Base-by-base conservation (phyloP, 768 basidiomycete species). In the Boletus bicolor region DNA sequence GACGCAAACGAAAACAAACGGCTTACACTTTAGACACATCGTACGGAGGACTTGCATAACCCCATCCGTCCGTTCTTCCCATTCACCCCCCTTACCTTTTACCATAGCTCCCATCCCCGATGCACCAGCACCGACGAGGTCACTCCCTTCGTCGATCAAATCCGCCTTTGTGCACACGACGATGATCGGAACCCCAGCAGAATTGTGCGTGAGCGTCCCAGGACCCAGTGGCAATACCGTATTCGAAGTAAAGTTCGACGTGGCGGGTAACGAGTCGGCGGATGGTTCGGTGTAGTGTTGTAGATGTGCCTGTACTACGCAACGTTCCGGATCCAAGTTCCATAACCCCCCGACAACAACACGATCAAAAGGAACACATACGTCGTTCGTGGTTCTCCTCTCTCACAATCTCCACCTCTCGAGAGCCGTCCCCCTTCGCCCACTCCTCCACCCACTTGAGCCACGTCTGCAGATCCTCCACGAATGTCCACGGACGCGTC, bases 31-130 rank as follows among this genome's bases (percentile, higher is more conserved):
- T 49, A 98, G 73, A 68, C 93, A 96, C 51, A 98, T 83, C 0
- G 93, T 91, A 38, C 97, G 82, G 49, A 99, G 78, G n/a, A 91
- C 84, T 66, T 98, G 96, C 86, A 97, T 96, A 5, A 98, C 78
- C 39, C 89, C 89, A 67, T 99, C 97, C 41, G 93, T 95, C 64
- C 88, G 79, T 71, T 99, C 97, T 71, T 99, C 97, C 91, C 91
- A 93, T 64, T 91, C 89, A 10, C 85, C 88, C 2, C 92, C 91
- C 68, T 93, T 93, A 4, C 91, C 91, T 72, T 92, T 93, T 4
- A 93, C 87, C 88, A 93, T 90, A 14, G 86, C 87, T 24, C 91
- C 89, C 85, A 93, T 92, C 0, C 89, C 90, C 0, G 89, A 82
- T 1, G 87, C 76, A 38, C 92, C 92, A 10, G 69, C 63, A 6